Conservation (phyloP, 805 yeast species). For the Yueomyces sinensis region DNA sequence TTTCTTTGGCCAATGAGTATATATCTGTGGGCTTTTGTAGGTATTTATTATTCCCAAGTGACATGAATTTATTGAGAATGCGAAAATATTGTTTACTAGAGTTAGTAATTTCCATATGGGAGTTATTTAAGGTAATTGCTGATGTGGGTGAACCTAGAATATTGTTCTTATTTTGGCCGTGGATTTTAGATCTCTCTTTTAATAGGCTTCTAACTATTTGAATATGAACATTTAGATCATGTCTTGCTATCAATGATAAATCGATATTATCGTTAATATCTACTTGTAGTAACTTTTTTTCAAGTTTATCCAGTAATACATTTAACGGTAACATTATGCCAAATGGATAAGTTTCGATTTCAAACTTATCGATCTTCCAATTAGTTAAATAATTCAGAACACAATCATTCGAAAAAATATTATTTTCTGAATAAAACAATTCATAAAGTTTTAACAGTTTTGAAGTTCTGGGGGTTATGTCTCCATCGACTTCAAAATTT, state of each 20-base stretch:
- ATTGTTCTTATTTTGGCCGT: background rate
- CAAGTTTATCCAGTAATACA: slow-evolving; percentile 43
- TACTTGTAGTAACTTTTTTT: slow-evolving; percentile 36
- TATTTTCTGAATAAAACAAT: slow-evolving; percentile 36
- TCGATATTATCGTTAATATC: slow-evolving; percentile 34
- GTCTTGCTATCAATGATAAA: slow-evolving; percentile 50
- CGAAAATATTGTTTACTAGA: no score
- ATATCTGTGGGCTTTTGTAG: slow-evolving; percentile 9
- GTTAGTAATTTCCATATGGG: no score
- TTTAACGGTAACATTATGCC: slow-evolving; percentile 59
- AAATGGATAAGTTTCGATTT: slow-evolving; percentile 57
- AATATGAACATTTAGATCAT: slow-evolving; percentile 34
- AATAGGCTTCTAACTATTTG: slow-evolving; percentile 4
- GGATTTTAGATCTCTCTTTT: background rate
- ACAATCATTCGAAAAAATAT: slow-evolving; percentile 32
- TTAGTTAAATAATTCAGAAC: slow-evolving; percentile 52
- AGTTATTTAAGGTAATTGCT: background rate
- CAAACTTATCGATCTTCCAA: slow-evolving; percentile 35
- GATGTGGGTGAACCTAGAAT: background rate
- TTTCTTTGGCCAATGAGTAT: slow-evolving; percentile 11
- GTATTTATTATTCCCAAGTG: background rate
- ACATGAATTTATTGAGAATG: background rate
- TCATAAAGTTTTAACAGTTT: slow-evolving; percentile 50
- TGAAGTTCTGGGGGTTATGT: slow-evolving; percentile 54
- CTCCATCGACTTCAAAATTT: slow-evolving; percentile 35